Percentiles rank a stretch among this genome's conserved stretches.
Evolutionary conservation across 208 protist species (phyloP).

Genomic region (Trypanosoma vivax): DNA sequence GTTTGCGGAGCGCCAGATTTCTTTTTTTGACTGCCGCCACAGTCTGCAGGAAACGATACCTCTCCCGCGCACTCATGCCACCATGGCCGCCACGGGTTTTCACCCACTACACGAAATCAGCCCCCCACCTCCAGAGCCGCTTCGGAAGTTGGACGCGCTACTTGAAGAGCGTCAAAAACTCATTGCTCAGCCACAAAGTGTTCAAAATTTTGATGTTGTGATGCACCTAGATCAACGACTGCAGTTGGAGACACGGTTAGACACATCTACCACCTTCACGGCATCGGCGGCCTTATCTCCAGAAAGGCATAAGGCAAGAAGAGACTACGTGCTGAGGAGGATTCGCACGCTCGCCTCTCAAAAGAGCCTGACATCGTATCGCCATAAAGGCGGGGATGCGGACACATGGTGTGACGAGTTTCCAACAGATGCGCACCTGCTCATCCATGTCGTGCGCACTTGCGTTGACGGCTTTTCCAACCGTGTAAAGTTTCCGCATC

Average conservation of each 20-base stretch:
- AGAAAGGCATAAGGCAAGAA: slow-evolving; percentile 30
- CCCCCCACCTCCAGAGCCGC: not conserved
- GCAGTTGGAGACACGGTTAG: slow-evolving; percentile 50
- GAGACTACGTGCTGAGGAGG: slow-evolving; percentile 51
- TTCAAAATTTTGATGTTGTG: slow-evolving; percentile 38
- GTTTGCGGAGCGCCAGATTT: slow-evolving; percentile 41
- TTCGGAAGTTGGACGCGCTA: slow-evolving; percentile 31
- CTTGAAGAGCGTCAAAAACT: slow-evolving; percentile 30
- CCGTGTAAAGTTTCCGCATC: slow-evolving; percentile 57
- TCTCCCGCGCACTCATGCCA: not conserved
- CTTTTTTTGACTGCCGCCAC: slow-evolving; percentile 53
- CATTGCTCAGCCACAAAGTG: slow-evolving; percentile 24
- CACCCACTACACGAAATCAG: not conserved
- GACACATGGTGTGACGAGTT: slow-evolving; percentile 44
- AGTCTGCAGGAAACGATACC: slow-evolving; percentile 47
- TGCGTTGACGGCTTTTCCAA: slow-evolving; percentile 47
- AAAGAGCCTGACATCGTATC: slow-evolving; percentile 39
- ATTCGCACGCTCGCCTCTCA: slow-evolving; percentile 46
- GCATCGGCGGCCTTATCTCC: slow-evolving; percentile 9
- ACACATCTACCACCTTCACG: slow-evolving; percentile 44
- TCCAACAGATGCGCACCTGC: slow-evolving; percentile 66
- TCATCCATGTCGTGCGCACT: slow-evolving; percentile 68
- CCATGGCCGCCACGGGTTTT: slow-evolving; percentile 4
- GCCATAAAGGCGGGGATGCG: slow-evolving; percentile 34
- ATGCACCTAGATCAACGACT: slow-evolving; percentile 58